Evolutionary conservation across 306 rosid species (phyloP), one percentile per base, ranked within the genome.

Genomic region (Aeschynomene evenia): DNA sequence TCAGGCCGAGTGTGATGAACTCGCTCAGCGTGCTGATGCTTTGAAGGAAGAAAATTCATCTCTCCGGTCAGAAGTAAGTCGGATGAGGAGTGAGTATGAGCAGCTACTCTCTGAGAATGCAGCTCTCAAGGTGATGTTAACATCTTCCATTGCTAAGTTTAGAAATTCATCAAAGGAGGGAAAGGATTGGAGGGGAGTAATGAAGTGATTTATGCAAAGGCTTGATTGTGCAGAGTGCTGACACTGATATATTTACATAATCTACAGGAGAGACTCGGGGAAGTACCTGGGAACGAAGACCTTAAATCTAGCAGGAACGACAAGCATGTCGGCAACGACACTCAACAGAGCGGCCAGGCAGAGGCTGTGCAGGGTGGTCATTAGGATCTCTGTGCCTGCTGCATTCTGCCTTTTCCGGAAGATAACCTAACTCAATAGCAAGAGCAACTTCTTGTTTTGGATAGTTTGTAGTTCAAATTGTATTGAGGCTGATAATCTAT

Each of bases 1-100:
- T 36, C 79, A 94, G 99, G 97, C 95, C 7, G 99, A 94, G 84
- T 94, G 99, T 21, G 99, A 94, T 48, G 99, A 91, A 74, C 86
- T 94, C 67, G 94, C 92, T 68, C 96, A 85, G 78, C 88, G 92
- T 54, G 99, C 99, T 7, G 99, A 88, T 4, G 89, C 63, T 23
- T 83, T 94, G 66, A 94, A 91, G 70, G 95, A 91, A 33, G 99
- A 94, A 80, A 94, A 94, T 85, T 86, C 88, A 33, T 74, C 66
- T 45, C 92, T 94, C 36, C 88, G 91, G 66, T 80, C 90, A 29
- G 97, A 94, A 82, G 96, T 94, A 62, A 83, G 34, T 76, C 87
- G 83, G 50, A 88, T 91, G 64, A 88, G 91, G 87, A 85, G 92
- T 6, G 91, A 94, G 64, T 85, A 94, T 72, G 96, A 94, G 66